phyloP scores from a whole-genome alignment of 768 basidiomycete genomes.

The Leccinellum albellum region DNA sequence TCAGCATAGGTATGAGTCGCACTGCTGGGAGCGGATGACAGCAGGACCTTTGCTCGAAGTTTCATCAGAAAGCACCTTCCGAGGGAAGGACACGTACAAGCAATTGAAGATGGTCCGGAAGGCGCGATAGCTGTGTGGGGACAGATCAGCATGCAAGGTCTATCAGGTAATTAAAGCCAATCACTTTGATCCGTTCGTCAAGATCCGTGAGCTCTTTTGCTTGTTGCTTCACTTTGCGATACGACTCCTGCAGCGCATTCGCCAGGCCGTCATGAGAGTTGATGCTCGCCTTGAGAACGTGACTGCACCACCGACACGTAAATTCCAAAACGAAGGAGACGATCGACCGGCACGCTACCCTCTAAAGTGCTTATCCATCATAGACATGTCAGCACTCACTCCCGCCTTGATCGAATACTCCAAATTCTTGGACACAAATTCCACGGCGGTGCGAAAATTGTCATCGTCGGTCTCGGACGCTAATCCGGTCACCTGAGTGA shows the following conservation, averaged over 20 bases:
- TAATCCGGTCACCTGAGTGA: slow-evolving; percentile 51
- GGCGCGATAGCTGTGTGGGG: slow-evolving; percentile 43
- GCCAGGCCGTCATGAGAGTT: slow-evolving; percentile 60
- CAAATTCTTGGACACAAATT: slow-evolving; percentile 55
- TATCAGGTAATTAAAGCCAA: background rate
- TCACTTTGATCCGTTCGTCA: slow-evolving; percentile 63
- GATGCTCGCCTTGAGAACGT: slow-evolving; percentile 65
- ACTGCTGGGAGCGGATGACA: slow-evolving; percentile 51
- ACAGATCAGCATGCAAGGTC: slow-evolving; percentile 5
- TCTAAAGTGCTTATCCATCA: slow-evolving; percentile 48
- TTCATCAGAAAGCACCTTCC: background rate
- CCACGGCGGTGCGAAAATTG: slow-evolving; percentile 47
- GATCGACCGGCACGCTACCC: slow-evolving; percentile 41
- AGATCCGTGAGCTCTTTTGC: slow-evolving; percentile 51
- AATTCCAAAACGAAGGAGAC: slow-evolving; percentile 9
- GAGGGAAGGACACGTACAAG: slow-evolving; percentile 44
- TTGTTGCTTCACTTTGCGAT: slow-evolving; percentile 47
- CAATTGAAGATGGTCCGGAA: slow-evolving; percentile 72
- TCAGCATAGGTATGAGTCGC: slow-evolving; percentile 54
- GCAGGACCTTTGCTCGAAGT: slow-evolving; percentile 40
- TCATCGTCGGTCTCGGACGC: slow-evolving; percentile 39
- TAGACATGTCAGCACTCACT: slow-evolving; percentile 51
- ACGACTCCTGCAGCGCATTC: slow-evolving; percentile 55
- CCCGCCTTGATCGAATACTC: slow-evolving; percentile 58
- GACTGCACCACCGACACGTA: slow-evolving; percentile 35